Evolutionary conservation across 495 filamentous ascomycete genomes (phyloP).

Genomic region (Penicillium argentinense): DNA sequence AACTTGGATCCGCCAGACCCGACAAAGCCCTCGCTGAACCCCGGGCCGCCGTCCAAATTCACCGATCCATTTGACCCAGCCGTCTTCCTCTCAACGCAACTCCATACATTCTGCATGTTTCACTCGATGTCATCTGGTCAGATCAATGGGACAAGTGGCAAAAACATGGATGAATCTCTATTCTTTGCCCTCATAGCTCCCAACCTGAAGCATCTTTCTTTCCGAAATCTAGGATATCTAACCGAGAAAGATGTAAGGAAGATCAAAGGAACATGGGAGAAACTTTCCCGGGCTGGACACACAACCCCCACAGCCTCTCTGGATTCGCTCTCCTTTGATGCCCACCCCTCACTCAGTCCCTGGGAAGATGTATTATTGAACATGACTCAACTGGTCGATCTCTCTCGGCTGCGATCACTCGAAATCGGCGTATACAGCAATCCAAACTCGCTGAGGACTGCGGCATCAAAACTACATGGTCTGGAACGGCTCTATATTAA

Average conservation of each 20-base stretch:
- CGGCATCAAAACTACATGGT: neutral
- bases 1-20: neutral
- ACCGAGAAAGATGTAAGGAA: neutral
- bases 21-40: neutral
- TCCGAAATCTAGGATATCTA: neutral
- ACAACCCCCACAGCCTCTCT: neutral
- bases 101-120: neutral
- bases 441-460: neutral
- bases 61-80: neutral
- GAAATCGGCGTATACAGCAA: conserved; percentile 1
- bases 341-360: neutral
- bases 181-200: neutral
- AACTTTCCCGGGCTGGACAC: neutral
- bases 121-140: neutral
- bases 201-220: conserved; percentile 1
- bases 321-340: conserved; percentile 1
- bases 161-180: too few relatives aligned
- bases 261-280: neutral
- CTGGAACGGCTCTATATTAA: neutral
- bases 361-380: conserved; percentile 1
- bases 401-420: neutral
- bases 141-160: neutral
- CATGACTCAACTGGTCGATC: neutral
- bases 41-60: neutral
- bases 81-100: neutral